These are phyloP conservation scores for Didymella glomerata DNA, from an alignment of 2,329 filamentous ascomycete genomes.

Conservation along the genomic window DNA sequence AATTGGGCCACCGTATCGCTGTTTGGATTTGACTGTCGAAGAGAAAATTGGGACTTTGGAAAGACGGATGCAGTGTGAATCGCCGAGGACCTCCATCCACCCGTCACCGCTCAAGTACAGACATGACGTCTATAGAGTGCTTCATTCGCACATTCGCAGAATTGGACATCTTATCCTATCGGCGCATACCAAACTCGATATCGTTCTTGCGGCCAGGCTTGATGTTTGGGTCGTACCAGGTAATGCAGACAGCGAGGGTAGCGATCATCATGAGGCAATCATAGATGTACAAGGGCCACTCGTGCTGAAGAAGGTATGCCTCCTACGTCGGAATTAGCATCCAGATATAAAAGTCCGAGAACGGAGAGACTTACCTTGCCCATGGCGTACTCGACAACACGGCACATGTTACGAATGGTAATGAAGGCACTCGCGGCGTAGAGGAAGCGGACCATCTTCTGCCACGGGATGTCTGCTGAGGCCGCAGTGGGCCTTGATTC, in stretches of 20 bases:
- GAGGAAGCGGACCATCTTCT: constrained; percentile 46
- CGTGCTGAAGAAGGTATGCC: constrained; percentile 36
- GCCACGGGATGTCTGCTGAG: constrained; percentile 43
- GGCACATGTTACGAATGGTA: constrained; percentile 57
- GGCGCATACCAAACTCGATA: constrained; percentile 29
- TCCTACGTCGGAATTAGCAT: constrained; percentile 29
- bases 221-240: constrained; percentile 41
- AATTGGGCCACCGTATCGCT: too few species aligned
- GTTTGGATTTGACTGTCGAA: not conserved
- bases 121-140: constrained; percentile 12
- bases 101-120: constrained; percentile 15
- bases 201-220: constrained; percentile 31
- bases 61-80: not conserved
- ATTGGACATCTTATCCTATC: constrained; percentile 18
- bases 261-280: constrained; percentile 41
- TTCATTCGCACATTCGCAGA: not conserved
- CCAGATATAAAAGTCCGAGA: not conserved
- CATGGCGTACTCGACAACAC: constrained; percentile 58
- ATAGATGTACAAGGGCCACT: constrained; percentile 41
- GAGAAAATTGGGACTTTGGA: not conserved
- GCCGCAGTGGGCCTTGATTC: constrained; percentile 39
- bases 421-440: constrained; percentile 55
- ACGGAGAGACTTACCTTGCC: constrained; percentile 30
- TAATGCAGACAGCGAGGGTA: constrained; percentile 34
- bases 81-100: not conserved